These are phyloP conservation scores for Chlorella sp. DNA, from an alignment of 139 green algal species.

Conservation along the genomic window DNA sequence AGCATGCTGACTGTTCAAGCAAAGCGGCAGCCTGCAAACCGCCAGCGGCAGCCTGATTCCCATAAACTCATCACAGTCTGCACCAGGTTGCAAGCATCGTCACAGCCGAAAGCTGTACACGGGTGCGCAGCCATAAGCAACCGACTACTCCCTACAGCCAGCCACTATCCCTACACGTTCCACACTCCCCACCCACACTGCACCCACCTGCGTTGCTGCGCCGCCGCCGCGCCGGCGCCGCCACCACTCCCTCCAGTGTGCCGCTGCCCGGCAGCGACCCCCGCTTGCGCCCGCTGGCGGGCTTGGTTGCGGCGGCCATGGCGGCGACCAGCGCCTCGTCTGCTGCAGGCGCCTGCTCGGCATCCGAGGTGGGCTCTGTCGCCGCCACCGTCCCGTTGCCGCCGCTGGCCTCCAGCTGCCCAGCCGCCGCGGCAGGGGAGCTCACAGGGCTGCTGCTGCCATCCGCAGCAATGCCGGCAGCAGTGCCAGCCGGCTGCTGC, in stretches of 20 bases:
- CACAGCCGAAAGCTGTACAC: no score
- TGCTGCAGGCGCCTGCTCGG: neutral
- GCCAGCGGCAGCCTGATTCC: no score
- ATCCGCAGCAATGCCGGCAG: neutral
- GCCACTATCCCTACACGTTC: no score
- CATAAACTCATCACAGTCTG: no score
- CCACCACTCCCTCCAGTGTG: neutral
- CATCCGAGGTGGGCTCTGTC: neutral
- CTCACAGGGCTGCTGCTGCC: neutral
- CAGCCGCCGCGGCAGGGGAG: neutral
- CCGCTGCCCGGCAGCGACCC: neutral
- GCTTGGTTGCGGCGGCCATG: neutral
- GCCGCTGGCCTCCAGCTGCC: conserved; percentile 26
- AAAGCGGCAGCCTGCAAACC: no score
- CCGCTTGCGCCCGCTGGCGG: no score
- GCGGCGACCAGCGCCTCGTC: neutral
- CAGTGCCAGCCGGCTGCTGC: no score
- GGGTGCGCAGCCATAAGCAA: no score
- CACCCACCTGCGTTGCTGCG: neutral
- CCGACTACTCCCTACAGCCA: no score
- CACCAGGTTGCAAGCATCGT: no score
- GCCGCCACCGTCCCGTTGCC: neutral
- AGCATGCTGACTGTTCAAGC: no score
- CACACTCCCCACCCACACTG: no score
- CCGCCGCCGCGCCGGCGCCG: neutral